Conservation (phyloP, 495 filamentous ascomycete species). For the Podospora fimiseda region DNA sequence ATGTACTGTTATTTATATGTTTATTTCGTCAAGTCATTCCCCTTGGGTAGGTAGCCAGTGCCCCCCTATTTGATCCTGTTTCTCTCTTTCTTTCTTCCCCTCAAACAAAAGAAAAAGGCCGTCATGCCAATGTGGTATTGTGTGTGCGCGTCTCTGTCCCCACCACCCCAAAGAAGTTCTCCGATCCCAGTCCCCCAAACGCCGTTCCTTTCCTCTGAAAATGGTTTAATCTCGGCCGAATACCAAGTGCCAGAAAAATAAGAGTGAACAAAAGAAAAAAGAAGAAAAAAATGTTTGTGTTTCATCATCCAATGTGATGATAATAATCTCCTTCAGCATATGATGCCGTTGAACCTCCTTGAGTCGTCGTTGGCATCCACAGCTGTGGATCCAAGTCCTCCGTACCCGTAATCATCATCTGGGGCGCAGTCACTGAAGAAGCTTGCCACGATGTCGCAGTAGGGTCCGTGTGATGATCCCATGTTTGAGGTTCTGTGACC, state of each 20-base stretch:
- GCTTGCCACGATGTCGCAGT: neutral
- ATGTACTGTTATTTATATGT: too few species aligned
- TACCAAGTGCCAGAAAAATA: neutral
- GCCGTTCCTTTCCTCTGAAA: too few species aligned
- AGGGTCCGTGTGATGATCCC: neutral
- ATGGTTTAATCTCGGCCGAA: too few species aligned
- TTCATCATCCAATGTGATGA: neutral
- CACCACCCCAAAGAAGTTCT: too few species aligned
- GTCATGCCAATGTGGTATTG: too few species aligned
- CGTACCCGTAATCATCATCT: neutral
- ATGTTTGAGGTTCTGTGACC: neutral
- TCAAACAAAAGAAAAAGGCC: too few species aligned
- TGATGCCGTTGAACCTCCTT: neutral
- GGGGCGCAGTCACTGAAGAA: neutral
- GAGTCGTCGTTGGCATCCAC: neutral
- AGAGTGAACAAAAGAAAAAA: neutral
- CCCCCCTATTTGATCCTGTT: too few species aligned
- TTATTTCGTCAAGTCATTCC: too few species aligned
- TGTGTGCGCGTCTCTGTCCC: too few species aligned
- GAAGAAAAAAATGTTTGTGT: neutral
- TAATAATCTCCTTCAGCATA: neutral
- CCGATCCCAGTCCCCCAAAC: too few species aligned
- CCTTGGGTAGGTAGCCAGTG: too few species aligned
- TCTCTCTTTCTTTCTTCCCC: too few species aligned
- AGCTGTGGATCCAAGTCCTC: slow-evolving; percentile 2